Evolutionary conservation across 2,329 filamentous ascomycete genomes (phyloP), one percentile per base, ranked within the genome.

Genomic region (Colletotrichum musae): DNA sequence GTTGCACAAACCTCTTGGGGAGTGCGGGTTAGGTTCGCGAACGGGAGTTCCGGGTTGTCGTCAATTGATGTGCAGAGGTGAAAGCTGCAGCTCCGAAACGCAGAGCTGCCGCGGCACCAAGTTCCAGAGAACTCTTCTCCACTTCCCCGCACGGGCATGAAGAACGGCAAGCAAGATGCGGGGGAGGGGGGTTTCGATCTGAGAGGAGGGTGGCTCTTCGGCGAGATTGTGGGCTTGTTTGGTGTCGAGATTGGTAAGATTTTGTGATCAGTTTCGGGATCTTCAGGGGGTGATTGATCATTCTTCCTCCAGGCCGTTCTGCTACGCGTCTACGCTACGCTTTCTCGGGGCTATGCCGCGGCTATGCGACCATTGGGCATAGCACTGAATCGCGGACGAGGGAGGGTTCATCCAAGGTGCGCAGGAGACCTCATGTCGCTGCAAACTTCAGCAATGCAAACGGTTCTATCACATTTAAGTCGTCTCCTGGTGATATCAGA

Each of bases 21-120:
- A 21, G 36, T n/a, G 45, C 10, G 57, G 45, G 24, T n/a, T 28
- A 45, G 24, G 32, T 32, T 32, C 18, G 21, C n/a, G 18, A 39
- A 24, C 16, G 52, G 53, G 18, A 48, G 32, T 39, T 57, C 16
- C 45, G 50, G 56, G 26, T 36, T 36, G 32, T 10, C 32, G 32
- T 36, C 39, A 18, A 32, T 54, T 51, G 32, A 32, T 54, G 54
- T 66, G 56, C 63, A 28, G 51, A 67, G 45, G 64, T 36, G 13
- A 52, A 60, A 65, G 64, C 45, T 48, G 64, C 52, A 52, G 26
- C 63, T 64, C 57, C 64, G 64, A 63, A 64, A 68, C 64, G 51
- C 64, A 48, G 28, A 43, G 43, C 39, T 62, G 64, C 58, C 58
- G 43, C 64, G 32, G 32, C 32, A 67, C 62, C n/a, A 48, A 41